Base-by-base conservation (phyloP, 805 yeast species). In the Candida quercuum region DNA sequence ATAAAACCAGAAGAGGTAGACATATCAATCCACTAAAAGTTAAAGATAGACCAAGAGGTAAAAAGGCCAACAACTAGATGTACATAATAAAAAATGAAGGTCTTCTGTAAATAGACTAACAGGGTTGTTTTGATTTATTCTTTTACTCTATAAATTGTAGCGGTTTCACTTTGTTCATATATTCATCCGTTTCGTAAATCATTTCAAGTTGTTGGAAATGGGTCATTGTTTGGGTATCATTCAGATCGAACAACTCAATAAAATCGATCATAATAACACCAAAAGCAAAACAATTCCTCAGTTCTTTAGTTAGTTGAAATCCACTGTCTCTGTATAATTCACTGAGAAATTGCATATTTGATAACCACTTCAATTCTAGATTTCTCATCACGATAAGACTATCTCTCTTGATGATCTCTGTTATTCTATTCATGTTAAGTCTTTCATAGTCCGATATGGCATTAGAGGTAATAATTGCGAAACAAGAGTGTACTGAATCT, bases 1-100 rank as follows among this genome's bases (percentile, higher is more conserved):
- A 78, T 69, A 89, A 87, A 76, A 93, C 98, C 13, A 81, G 99
- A 67, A 79, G 82, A 52, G 94, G 95, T 57, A 87, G 86, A 66
- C 74, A 86, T 60, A 80, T 72, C 46, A 93, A 93, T 62, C 81
- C 76, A 64, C 71, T 75, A 76, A 84, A 86, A 72, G 86, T 88
- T 37, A 80, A 83, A 60, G 97, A 91, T 63, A 82, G 98, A 69
- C 95, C 94, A 51, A 76, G 95, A 66, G 86, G 86, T 33, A 77
- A 73, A n/a, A 29, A 29, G 16, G 32, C 32, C 5, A 19, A 13
- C 18, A 13, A 10, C 10, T 28, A 15, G 8, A 18, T 16, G 13
- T 18, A 19, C n/a, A 29, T 5, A 19, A 13, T 6, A 28, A 28
- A 6, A 22, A 8, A 22, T 22, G 24, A 22, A 22, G 11, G 24